Percentiles rank a stretch among this genome's conserved stretches.
Conservation (phyloP, 805 yeast genomes). For the Hanseniaspora singularis region DNA sequence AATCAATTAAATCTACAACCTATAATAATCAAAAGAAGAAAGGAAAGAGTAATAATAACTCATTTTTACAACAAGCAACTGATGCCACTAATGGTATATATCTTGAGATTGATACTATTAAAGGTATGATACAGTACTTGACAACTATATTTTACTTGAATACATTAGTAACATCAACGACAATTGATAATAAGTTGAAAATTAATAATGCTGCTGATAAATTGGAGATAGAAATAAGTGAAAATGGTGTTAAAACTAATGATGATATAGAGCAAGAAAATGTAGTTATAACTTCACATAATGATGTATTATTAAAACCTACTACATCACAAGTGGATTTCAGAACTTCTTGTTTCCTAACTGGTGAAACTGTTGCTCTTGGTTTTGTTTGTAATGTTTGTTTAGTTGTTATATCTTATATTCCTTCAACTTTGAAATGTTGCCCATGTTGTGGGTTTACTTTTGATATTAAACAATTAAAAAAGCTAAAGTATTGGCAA, state of each 20-base stretch:
- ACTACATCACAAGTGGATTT: conserved; percentile 80
- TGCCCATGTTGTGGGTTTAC: conserved; percentile 83
- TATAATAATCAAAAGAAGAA: background rate
- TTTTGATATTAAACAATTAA: conserved; percentile 55
- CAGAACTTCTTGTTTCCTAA: conserved; percentile 84
- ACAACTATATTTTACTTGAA: conserved; percentile 55
- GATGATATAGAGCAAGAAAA: background rate
- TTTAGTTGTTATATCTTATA: conserved; percentile 56
- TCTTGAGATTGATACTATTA: conserved; percentile 50
- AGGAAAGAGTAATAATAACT: conserved; percentile 39
- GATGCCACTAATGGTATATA: conserved; percentile 92
- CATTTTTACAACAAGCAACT: conserved; percentile 87
- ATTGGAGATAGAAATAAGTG: background rate
- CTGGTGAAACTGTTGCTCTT: conserved; percentile 80
- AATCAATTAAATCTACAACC: background rate
- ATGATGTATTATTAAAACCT: conserved; percentile 68
- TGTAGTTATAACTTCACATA: conserved; percentile 62
- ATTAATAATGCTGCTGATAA: conserved; percentile 11
- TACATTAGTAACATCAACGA: conserved; percentile 12
- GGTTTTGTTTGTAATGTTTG: conserved; percentile 96
- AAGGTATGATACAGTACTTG: conserved; percentile 73
- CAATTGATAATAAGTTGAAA: conserved; percentile 12
- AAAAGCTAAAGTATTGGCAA: conserved; percentile 31
- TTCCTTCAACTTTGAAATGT: conserved; percentile 45
- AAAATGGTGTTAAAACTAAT: background rate